A percentile compares a stretch with the other conserved stretches of the same genome.
These are phyloP conservation scores for Chaetomium globosum DNA, from an alignment of 2,329 filamentous ascomycete genomes.

Conservation along the genomic window DNA sequence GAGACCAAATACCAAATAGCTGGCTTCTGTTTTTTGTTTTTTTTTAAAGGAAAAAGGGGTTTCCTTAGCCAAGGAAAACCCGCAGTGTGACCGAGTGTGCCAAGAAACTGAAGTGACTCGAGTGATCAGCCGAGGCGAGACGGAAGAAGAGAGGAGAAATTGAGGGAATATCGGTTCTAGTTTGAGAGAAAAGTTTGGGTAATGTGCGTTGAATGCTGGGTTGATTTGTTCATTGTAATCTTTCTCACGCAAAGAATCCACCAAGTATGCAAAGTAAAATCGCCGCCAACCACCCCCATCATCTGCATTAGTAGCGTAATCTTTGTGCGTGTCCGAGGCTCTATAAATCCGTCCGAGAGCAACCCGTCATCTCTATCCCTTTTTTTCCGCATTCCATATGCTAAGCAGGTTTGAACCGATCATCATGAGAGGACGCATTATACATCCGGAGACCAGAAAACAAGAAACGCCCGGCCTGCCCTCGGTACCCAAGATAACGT, in stretches of 20 bases:
- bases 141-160: neutral
- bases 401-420: constrained; percentile 30
- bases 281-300: neutral
- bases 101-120: neutral
- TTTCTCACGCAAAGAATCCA: neutral
- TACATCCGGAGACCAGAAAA: constrained; percentile 29
- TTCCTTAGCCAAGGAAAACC: too few species aligned
- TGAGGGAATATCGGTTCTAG: neutral
- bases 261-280: neutral
- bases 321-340: constrained; percentile 16
- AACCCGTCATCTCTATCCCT: constrained; percentile 23
- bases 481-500: constrained; percentile 14
- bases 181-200: neutral
- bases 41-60: too few species aligned
- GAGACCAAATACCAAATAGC: too few species aligned
- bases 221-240: neutral
- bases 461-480: constrained; percentile 26
- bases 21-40: too few species aligned
- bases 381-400: constrained; percentile 26
- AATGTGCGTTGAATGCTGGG: neutral
- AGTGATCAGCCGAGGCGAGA: neutral
- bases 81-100: neutral
- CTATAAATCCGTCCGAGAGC: constrained; percentile 22
- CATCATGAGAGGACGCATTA: constrained; percentile 39
- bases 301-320: constrained; percentile 23